Base-by-base conservation (phyloP, 139 green algal genomes). In the Eudorina sp. region DNA sequence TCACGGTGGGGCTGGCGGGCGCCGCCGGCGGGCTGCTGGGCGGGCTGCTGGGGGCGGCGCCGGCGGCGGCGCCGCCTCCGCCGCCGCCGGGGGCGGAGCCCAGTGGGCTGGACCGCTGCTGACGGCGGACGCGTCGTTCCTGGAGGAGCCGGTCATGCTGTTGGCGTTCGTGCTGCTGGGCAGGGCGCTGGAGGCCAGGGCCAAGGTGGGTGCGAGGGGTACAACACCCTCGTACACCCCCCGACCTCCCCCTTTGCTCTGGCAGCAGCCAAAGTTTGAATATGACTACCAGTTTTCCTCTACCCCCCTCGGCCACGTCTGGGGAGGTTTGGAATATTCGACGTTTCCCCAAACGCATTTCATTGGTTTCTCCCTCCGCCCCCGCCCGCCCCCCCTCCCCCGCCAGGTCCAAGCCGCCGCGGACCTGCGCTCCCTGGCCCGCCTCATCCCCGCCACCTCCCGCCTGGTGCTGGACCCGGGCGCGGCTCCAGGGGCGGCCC, bases 81-180 rank as follows among this genome's bases (percentile, higher is more conserved):
- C 40, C 34, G 41, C 21, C 0, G 72, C 14, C 58, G 75, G 27
- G n/a, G n/a, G 31, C 19, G 41, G 29, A 18, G 45, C 21, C 27
- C 31, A 41, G 41, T 13, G 19, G 92, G 19, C 94, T 92, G 4
- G 90, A 86, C 19, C 83, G 97, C n/a, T 69, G 5, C 5, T 82
- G 3, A 92, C 77, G 45, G 92, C 96, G 68, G 93, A 97, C 64
- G 90, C 94, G 3, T 91, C 87, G 25, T 98, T 98, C 85, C 91
- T 98, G 78, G 97, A 99, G 89, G 97, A 99, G 93, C 97, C 97
- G 0, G 96, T 98, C 27, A 99, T 99, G 97, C 96, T 99, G 92
- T 95, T 99, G 83, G 96, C 95, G n/a, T 98, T 99, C 69, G 96
- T 99, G 88, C 94, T 99, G 88, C 92, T 99, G 62, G 97, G 97